These are phyloP conservation scores for Filobasidium floriforme DNA, from an alignment of 768 basidiomycete species.

Conservation along the genomic window DNA sequence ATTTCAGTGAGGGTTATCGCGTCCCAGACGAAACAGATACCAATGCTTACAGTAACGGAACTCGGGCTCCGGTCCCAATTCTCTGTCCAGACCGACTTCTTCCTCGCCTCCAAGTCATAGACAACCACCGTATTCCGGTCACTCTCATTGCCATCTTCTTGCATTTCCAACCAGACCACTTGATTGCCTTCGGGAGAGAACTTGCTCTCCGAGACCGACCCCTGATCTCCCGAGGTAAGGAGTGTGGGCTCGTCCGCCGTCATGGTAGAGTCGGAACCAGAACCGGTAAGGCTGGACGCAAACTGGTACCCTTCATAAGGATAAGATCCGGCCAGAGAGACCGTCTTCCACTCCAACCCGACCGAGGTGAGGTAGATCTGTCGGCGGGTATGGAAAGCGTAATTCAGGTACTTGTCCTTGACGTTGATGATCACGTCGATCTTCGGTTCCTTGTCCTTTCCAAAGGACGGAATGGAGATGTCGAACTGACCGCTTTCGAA, in stretches of 20 bases:
- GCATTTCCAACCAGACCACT: constrained; percentile 80
- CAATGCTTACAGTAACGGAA: constrained; percentile 45
- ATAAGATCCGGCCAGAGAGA: constrained; percentile 5
- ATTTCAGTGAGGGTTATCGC: constrained; percentile 22
- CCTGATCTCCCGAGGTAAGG: constrained; percentile 74
- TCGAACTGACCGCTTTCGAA: constrained; percentile 9
- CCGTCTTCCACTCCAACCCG: background rate
- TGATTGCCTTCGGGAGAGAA: constrained; percentile 62
- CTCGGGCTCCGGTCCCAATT: constrained; percentile 78
- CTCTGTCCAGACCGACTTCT: constrained; percentile 67
- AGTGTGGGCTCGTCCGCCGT: background rate
- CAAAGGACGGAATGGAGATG: constrained; percentile 31
- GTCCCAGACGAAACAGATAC: constrained; percentile 47
- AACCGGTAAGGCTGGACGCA: background rate
- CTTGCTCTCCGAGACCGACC: constrained; percentile 67
- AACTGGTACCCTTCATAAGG: background rate
- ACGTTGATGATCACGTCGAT: constrained; percentile 70
- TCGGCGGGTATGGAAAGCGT: constrained; percentile 81
- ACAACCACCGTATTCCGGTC: constrained; percentile 68
- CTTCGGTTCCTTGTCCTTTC: constrained; percentile 69
- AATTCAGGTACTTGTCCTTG: constrained; percentile 69
- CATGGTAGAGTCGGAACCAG: background rate
- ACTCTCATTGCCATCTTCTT: constrained; percentile 79
- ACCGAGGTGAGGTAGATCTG: constrained; percentile 52
- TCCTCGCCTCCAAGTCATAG: constrained; percentile 62